Evolutionary conservation across 129 eudicot genomes (phyloP).

Genomic region (Artemisia tridentata): DNA sequence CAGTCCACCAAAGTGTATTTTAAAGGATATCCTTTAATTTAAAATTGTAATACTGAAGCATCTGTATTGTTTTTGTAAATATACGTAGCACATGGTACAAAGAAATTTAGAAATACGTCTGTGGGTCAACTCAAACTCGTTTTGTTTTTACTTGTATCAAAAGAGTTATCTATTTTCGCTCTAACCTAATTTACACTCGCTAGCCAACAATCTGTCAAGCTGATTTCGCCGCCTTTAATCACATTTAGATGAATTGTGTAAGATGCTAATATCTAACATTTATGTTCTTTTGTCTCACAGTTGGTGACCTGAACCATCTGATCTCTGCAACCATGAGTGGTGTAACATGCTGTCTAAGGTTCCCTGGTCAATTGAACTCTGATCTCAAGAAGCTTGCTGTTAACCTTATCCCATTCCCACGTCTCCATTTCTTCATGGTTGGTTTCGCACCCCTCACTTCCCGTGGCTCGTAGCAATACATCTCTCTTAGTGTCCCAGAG

Average conservation of each 20-base stretch:
- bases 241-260: neutral
- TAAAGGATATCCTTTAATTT: neutral
- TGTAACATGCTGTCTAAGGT: slow-evolving; percentile 63
- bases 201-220: neutral
- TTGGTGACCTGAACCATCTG: slow-evolving; percentile 65
- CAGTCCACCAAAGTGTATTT: neutral
- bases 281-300: slow-evolving; percentile 5
- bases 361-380: slow-evolving; percentile 68
- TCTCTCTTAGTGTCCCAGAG: slow-evolving; percentile 59
- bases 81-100: too few relatives aligned
- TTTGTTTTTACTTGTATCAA: too few relatives aligned
- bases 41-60: neutral
- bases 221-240: neutral
- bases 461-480: slow-evolving; percentile 61
- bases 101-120: too few relatives aligned
- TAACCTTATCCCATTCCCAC: slow-evolving; percentile 68
- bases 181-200: too few relatives aligned
- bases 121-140: too few relatives aligned
- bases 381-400: slow-evolving; percentile 69
- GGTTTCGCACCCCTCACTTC: slow-evolving; percentile 75
- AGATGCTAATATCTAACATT: neutral
- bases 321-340: slow-evolving; percentile 76
- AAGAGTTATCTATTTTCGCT: too few relatives aligned
- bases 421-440: slow-evolving; percentile 78
- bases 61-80: neutral